Base-by-base conservation (phyloP, 2,329 filamentous ascomycete species). In the Immersiporthe knoxdaviesiana region DNA sequence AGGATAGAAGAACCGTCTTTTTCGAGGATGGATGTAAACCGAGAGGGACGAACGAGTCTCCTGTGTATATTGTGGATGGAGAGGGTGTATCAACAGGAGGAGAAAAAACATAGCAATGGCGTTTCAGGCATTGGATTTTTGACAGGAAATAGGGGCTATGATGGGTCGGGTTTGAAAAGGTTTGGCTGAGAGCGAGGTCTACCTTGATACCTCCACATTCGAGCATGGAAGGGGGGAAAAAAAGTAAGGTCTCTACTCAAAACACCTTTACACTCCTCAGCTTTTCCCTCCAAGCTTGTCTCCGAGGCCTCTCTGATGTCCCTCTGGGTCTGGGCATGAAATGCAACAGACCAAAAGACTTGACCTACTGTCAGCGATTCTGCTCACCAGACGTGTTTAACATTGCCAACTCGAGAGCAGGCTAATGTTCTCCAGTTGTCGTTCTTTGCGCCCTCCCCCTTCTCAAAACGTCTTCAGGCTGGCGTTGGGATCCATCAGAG, bases 51-150 rank as follows among this genome's bases (percentile, higher is more conserved):
- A 64, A 21, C 5, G 61, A 30, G 39, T 41, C 35, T 54, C 44
- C 56, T 18, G 37, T 71, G 65, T 72, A 72, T 68, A 68, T 44
- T 68, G 52, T 44, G 59, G 41, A 65, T 35, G 62, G 63, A 62
- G 24, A 67, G 6, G 37, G 68, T 67, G 59, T 70, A 66, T 58
- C 58, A 68, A 68, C 61, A 47, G 44, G 62, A 52, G 63, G 27
- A 68, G 39, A 54, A 64, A 52, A 65, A 32, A 68, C 72, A 74
- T 73, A 74, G 72, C 72, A 73, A 65, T 56, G 72, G 72, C 72
- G 72, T 74, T 62, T 73, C 54, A 67, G 30, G 68, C 65, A 54
- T 71, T 16, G 61, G 61, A 39, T 35, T 62, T 64, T 68, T 47
- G 59, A 12, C 10, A 32, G 50, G 56, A 54, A 30, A 30, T 39